Base-by-base conservation (phyloP, 345 rosid species). In the Litchi chinensis region DNA sequence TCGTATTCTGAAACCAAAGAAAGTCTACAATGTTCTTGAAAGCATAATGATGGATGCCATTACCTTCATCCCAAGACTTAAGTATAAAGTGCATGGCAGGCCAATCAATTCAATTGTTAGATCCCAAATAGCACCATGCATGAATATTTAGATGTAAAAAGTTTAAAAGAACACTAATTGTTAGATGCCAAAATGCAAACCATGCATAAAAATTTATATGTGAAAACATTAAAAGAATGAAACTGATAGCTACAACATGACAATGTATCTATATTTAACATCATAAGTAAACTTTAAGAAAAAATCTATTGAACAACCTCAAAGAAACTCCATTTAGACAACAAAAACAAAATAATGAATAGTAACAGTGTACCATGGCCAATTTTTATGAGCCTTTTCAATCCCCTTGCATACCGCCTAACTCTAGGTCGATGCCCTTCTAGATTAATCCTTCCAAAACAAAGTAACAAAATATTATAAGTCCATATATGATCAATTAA, bases 361-460 rank as follows among this genome's bases (percentile, higher is more conserved):
- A 80, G 19, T 40, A 70, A 28, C 78, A 79, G 84, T 85, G 82
- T 79, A 95, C 99, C 99, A 85, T 91, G 97, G 37, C 99, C 98
- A 78, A 93, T 95, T 81, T 82, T 92, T 81, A 95, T 90, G 10
- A 95, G 91, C 84, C 83, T 95, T 86, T 85, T 93, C 37, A 95
- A 83, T 69, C 93, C 98, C 75, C 75, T 79, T 12, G 99, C 99
- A 86, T 93, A 93, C 16, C 90, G 90, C 91, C 98, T 87, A 66
- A 95, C 93, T 89, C 95, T 88, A 65, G 88, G 97, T 74, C 97
- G 93, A 89, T 87, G 99, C 68, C 95, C 97, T 74, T 89, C 99
- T 65, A 95, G 82, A 88, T 92, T 83, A 72, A 93, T 90, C 86
- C 99, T 92, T 83, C 83, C 83, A 79, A 59, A 81, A 32, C 40